phyloP scores from a whole-genome alignment of 2,329 filamentous ascomycete genomes.

The Saccharata proteae region DNA sequence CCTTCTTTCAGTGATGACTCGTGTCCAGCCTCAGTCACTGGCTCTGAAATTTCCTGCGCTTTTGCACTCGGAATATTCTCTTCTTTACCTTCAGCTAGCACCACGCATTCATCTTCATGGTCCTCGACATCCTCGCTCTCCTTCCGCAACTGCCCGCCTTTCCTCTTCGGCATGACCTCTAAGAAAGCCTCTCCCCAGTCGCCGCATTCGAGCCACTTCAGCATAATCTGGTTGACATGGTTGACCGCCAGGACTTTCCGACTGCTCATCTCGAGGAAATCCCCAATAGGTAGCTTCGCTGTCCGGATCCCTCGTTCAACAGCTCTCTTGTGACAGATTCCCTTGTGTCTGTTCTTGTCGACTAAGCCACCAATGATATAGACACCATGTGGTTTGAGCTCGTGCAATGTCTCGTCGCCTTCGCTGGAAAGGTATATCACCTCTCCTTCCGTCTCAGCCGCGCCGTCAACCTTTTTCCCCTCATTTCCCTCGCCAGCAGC shows the following conservation, averaged over 20 bases:
- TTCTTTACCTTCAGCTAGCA: too few species aligned
- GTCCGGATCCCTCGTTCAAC: slow-evolving; percentile 66
- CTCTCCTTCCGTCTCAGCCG: slow-evolving; percentile 33
- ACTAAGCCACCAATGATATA: slow-evolving; percentile 93
- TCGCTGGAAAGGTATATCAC: slow-evolving; percentile 88
- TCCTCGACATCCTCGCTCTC: slow-evolving; percentile 11
- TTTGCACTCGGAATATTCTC: too few species aligned
- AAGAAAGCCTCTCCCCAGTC: slow-evolving; percentile 89
- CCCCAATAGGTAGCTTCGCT: slow-evolving; percentile 85
- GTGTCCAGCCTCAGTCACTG: too few species aligned
- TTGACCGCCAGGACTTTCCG: slow-evolving; percentile 83
- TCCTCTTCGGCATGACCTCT: slow-evolving; percentile 78
- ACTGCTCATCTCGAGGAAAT: slow-evolving; percentile 84
- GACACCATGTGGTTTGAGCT: slow-evolving; percentile 74
- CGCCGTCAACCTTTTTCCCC: slow-evolving; percentile 1
- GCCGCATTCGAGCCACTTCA: slow-evolving; percentile 77
- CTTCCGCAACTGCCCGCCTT: slow-evolving; percentile 58
- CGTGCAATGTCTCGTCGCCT: slow-evolving; percentile 70
- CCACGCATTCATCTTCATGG: slow-evolving; percentile 11
- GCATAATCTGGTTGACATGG: slow-evolving; percentile 94
- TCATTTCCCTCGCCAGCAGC: slow-evolving; percentile 11
- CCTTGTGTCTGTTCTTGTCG: slow-evolving; percentile 93
- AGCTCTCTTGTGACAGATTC: slow-evolving; percentile 77
- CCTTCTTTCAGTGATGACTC: too few species aligned
- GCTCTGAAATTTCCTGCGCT: too few species aligned